Base-by-base conservation (phyloP, 352 stramenopile genomes). In the Phytopythium kandeliae region DNA sequence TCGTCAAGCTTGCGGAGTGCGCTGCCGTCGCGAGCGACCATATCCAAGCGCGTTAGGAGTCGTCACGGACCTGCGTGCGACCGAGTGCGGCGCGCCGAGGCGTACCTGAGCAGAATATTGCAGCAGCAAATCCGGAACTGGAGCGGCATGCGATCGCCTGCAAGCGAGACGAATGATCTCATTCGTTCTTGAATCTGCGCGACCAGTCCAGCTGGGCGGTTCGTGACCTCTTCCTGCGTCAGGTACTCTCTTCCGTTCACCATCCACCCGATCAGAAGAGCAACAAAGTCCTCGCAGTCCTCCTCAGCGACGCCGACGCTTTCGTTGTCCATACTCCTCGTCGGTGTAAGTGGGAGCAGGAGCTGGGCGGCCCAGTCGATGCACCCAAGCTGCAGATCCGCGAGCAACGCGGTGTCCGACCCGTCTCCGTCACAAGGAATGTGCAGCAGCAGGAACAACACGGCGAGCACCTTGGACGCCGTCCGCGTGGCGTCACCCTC, bases 51-150 rank as follows among this genome's bases (percentile, higher is more conserved):
- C 28, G 28, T 31, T 9, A 31, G 28, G n/a, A 4, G 28, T 31
- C 28, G 28, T 31, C 28, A 31, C n/a, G n/a, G n/a, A n/a, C n/a
- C n/a, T n/a, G n/a, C n/a, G n/a, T n/a, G n/a, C n/a, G n/a, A 31
- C 9, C 28, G 4, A 31, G 28, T 31, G 28, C 28, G 28, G 9
- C 28, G 28, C 11, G 6, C 30, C 26, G 33, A 11, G 31, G 21
- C 53, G 28, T 56, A 88, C 79, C 77, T 86, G 28, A 88, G 45
- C 19, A 90, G 37, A 25, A 85, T 51, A 45, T 87, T 87, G 60
- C 74, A 87, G 37, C 62, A 72, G n/a, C 75, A 86, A 42, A 90
- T 64, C 19, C 71, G 70, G 28, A 82, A 54, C 59, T 87, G 79
- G 9, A 67, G 48, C 9, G 62, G 56, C 4, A 81, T 33, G 16